Evolutionary conservation across 2,329 filamentous ascomycete genomes (phyloP).

Genomic region (Grosmannia serpens): DNA sequence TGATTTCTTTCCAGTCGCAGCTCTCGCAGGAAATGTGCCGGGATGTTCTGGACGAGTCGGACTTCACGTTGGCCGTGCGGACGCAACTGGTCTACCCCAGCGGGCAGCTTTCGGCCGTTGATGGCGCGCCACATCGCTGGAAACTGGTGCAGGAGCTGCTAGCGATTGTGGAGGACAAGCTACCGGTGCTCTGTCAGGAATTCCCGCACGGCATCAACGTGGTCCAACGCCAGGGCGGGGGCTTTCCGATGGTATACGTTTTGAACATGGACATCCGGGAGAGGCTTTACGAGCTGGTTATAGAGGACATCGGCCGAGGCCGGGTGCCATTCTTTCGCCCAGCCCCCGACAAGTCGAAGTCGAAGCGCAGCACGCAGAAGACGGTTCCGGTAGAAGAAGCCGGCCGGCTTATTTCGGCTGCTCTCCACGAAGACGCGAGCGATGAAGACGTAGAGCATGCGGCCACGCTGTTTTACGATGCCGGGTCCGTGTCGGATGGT

Average conservation of each 20-base stretch:
- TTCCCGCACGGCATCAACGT: conserved; percentile 33
- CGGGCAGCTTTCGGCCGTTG: conserved; percentile 33
- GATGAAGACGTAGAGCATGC: neutral
- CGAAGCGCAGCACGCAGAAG: neutral
- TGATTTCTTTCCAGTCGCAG: conserved; percentile 40
- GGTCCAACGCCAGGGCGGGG: conserved; percentile 11
- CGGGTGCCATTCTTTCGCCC: conserved; percentile 16
- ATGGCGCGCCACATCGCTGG: conserved; percentile 44
- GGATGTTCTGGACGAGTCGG: conserved; percentile 56
- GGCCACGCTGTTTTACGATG: neutral
- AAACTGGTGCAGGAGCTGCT: conserved; percentile 29
- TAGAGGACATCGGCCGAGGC: conserved; percentile 27
- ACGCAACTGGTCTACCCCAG: conserved; percentile 48
- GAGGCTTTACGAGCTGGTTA: conserved; percentile 26
- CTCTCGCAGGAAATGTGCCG: conserved; percentile 32
- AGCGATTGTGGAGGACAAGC: conserved; percentile 24
- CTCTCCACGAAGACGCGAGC: neutral
- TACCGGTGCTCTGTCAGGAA: conserved; percentile 21
- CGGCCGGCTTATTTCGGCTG: neutral
- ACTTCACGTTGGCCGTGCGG: conserved; percentile 39
- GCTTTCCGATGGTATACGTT: conserved; percentile 47
- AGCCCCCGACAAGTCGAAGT: neutral
- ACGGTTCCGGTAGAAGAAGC: neutral
- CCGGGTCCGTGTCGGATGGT: neutral
- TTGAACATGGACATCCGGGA: conserved; percentile 35